phyloP scores from a whole-genome alignment of 2,329 filamentous ascomycete species.

The Alternaria novae-zelandiae region DNA sequence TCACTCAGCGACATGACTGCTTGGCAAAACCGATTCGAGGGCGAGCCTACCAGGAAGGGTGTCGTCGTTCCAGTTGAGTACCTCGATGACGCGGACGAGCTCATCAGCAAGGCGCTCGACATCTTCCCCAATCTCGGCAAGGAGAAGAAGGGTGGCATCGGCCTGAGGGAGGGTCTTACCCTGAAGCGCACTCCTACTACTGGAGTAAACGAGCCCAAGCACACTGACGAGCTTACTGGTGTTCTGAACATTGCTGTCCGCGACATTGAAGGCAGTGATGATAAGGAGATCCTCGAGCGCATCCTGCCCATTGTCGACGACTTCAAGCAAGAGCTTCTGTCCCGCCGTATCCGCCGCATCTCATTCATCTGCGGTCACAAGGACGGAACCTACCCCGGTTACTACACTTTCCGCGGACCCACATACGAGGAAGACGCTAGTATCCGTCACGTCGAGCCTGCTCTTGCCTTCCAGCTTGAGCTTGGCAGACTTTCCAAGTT shows the following conservation, averaged over 20 bases:
- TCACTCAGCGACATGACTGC: constrained; percentile 98
- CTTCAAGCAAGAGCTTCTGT: constrained; percentile 81
- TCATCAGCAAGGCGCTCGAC: constrained; percentile 82
- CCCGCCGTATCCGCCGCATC: constrained; percentile 82
- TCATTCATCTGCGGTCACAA: constrained; percentile 96
- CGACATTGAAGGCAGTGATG: constrained; percentile 82
- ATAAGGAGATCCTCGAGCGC: constrained; percentile 78
- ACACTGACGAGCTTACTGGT: constrained; percentile 82
- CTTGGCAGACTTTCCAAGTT: constrained; percentile 93
- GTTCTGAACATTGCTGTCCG: constrained; percentile 92
- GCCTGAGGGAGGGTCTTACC: constrained; percentile 50
- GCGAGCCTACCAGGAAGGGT: constrained; percentile 84
- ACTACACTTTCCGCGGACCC: constrained; percentile 98
- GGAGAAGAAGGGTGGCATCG: constrained; percentile 61
- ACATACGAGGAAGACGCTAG: constrained; percentile 88
- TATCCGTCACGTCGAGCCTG: constrained; percentile 96
- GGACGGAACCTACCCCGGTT: constrained; percentile 92
- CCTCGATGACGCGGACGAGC: constrained; percentile 91
- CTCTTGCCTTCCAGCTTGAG: constrained; percentile 97
- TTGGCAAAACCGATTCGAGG: constrained; percentile 71
- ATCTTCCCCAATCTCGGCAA: constrained; percentile 69
- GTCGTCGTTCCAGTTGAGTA: constrained; percentile 93
- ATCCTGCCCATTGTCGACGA: constrained; percentile 78
- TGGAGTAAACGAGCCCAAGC: constrained; percentile 49
- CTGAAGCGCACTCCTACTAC: constrained; percentile 70